Percentiles rank a stretch among this genome's conserved stretches.
Conservation (phyloP, 2,329 filamentous ascomycete genomes). For the Fusarium napiforme region DNA sequence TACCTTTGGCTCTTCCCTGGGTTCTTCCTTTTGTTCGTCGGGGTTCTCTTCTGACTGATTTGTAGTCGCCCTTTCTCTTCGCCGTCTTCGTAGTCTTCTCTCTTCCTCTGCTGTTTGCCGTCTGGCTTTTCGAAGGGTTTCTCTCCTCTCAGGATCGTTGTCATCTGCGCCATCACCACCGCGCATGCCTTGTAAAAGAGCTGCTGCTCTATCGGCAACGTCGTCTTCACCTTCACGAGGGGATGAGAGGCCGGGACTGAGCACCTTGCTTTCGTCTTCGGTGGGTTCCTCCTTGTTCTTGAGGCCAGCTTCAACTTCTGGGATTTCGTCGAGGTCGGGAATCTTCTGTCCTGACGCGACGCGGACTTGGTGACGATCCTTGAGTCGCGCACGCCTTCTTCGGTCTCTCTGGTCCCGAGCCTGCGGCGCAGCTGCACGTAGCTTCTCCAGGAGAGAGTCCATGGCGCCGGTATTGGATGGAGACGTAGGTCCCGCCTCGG, state of each 20-base stretch:
- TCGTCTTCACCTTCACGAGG: conserved; percentile 70
- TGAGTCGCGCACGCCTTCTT: conserved; percentile 84
- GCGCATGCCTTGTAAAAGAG: conserved; percentile 84
- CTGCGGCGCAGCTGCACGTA: conserved; percentile 92
- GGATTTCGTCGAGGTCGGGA: conserved; percentile 73
- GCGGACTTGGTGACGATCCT: conserved; percentile 90
- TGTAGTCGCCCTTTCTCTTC: conserved; percentile 69
- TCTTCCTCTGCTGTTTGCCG: conserved; percentile 85
- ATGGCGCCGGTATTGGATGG: conserved; percentile 87
- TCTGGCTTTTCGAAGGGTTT: conserved; percentile 68
- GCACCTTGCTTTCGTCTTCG: conserved; percentile 61
- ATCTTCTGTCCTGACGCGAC: conserved; percentile 90
- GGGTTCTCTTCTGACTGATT: conserved; percentile 46
- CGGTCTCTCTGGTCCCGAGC: conserved; percentile 89
- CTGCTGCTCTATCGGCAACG: conserved; percentile 85
- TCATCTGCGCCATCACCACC: conserved; percentile 69
- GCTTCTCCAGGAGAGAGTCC: conserved; percentile 94
- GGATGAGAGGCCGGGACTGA: conserved; percentile 62
- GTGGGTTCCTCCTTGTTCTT: conserved; percentile 51
- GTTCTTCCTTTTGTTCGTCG: conserved; percentile 39
- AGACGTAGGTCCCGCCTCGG: conserved; percentile 66
- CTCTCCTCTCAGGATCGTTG: conserved; percentile 62
- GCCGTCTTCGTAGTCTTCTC: conserved; percentile 71
- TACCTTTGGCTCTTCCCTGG: conserved; percentile 19
- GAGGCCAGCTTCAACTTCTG: conserved; percentile 61